A percentile compares a stretch with the other conserved stretches of the same genome.
These are phyloP conservation scores for Emmonsia crescens DNA, from an alignment of 2,329 filamentous ascomycete species.

Conservation along the genomic window DNA sequence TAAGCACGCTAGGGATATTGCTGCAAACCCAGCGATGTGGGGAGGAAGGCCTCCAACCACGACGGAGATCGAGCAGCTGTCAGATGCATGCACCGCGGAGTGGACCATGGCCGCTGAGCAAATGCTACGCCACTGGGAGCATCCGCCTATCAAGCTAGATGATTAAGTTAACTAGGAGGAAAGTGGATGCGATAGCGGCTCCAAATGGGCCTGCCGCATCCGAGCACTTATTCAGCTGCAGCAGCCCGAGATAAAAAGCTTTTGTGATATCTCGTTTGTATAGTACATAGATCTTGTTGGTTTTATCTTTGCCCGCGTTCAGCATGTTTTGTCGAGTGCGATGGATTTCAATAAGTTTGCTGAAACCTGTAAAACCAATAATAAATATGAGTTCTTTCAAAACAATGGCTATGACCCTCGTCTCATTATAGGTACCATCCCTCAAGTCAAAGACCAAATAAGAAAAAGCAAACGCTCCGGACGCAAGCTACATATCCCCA, in stretches of 20 bases:
- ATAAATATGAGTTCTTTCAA: background rate
- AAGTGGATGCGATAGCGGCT: background rate
- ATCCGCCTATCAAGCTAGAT: conserved; percentile 40
- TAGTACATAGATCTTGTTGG: background rate
- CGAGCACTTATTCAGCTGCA: background rate
- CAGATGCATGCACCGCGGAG: conserved; percentile 53
- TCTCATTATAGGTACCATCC: background rate
- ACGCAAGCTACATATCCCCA: background rate
- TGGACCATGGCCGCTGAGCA: conserved; percentile 55
- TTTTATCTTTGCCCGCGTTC: background rate
- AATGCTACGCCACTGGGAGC: conserved; percentile 59
- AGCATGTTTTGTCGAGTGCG: background rate
- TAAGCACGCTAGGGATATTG: conserved; percentile 51
- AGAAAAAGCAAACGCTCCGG: background rate
- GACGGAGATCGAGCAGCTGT: conserved; percentile 48
- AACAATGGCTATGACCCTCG: background rate
- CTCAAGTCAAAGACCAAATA: background rate
- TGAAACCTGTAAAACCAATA: background rate
- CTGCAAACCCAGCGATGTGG: conserved; percentile 59
- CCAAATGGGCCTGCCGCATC: background rate
- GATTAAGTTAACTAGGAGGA: background rate
- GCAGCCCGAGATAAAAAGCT: background rate
- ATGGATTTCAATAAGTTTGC: background rate
- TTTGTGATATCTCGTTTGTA: background rate
- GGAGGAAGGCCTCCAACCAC: conserved; percentile 46